Evolutionary conservation across 2,329 filamentous ascomycete genomes (phyloP).

Genomic region (Colletotrichum sojae): DNA sequence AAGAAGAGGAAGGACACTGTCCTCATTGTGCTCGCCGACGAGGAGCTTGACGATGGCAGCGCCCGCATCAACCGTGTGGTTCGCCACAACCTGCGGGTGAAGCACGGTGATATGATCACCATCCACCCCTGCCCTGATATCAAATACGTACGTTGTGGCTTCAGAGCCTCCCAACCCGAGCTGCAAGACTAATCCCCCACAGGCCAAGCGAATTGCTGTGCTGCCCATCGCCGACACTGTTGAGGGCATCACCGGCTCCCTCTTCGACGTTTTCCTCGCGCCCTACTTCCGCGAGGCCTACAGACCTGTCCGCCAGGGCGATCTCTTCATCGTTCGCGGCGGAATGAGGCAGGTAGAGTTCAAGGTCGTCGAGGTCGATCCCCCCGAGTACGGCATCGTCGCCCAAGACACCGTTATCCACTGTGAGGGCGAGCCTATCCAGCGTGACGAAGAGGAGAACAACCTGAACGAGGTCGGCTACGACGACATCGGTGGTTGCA

Average conservation of each 20-base stretch:
- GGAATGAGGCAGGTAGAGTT: slow-evolving; percentile 99
- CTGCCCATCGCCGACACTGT: slow-evolving; percentile 98
- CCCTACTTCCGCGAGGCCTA: slow-evolving; percentile 99
- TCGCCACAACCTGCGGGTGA: slow-evolving; percentile 97
- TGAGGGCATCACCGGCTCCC: slow-evolving; percentile 95
- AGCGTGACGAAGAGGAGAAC: slow-evolving; percentile 98
- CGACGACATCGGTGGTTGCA: slow-evolving; percentile 98
- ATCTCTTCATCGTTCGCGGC: slow-evolving; percentile 96
- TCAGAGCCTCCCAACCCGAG: neutral
- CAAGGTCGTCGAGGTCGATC: slow-evolving; percentile 99
- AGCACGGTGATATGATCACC: slow-evolving; percentile 98
- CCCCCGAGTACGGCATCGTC: slow-evolving; percentile 98
- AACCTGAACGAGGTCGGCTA: slow-evolving; percentile 99
- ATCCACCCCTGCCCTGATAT: slow-evolving; percentile 99
- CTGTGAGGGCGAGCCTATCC: slow-evolving; percentile 95
- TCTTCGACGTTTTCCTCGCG: slow-evolving; percentile 99
- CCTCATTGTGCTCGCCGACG: slow-evolving; percentile 95
- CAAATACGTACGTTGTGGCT: slow-evolving; percentile 88
- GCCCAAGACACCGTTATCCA: slow-evolving; percentile 99
- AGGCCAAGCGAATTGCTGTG: slow-evolving; percentile 99
- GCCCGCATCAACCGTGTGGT: slow-evolving; percentile 98
- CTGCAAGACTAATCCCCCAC: slow-evolving; percentile 45
- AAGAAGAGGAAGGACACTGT: slow-evolving; percentile 99
- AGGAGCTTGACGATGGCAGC: slow-evolving; percentile 97
- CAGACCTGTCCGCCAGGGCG: slow-evolving; percentile 95